phyloP scores from a whole-genome alignment of 139 green algal species.

The Ulvella scutata region DNA sequence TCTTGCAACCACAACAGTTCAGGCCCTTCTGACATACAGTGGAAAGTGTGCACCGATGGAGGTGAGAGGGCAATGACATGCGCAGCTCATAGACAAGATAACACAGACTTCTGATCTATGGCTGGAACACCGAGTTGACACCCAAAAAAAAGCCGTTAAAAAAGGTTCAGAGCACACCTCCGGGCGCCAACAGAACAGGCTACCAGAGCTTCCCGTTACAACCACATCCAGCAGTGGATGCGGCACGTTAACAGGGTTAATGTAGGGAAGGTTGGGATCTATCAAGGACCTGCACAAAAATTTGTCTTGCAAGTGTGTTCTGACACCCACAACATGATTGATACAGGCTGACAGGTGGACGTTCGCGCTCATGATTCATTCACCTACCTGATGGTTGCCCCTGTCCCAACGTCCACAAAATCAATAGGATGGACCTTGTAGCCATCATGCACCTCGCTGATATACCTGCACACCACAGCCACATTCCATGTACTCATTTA shows the following conservation, averaged over 20 bases:
- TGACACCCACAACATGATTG: no score
- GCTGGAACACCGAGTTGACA: background rate
- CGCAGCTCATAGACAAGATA: no score
- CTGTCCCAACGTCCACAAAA: constrained; percentile 25
- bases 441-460: constrained; percentile 67
- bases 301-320: no score
- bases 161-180: background rate
- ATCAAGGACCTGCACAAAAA: no score
- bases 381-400: no score
- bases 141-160: background rate
- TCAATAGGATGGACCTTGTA: constrained; percentile 75
- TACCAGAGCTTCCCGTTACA: constrained; percentile 18
- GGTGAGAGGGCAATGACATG: no score
- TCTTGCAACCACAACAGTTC: no score
- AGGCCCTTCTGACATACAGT: no score
- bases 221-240: constrained; percentile 62
- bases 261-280: constrained; percentile 69
- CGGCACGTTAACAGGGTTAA: constrained; percentile 68
- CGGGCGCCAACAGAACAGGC: background rate
- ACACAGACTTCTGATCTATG: background rate
- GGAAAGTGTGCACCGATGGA: background rate
- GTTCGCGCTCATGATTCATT: no score
- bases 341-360: no score
- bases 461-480: constrained; percentile 51
- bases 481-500: background rate